phyloP scores from a whole-genome alignment of 208 protist genomes.

The Trypanosomatidae sp. region DNA sequence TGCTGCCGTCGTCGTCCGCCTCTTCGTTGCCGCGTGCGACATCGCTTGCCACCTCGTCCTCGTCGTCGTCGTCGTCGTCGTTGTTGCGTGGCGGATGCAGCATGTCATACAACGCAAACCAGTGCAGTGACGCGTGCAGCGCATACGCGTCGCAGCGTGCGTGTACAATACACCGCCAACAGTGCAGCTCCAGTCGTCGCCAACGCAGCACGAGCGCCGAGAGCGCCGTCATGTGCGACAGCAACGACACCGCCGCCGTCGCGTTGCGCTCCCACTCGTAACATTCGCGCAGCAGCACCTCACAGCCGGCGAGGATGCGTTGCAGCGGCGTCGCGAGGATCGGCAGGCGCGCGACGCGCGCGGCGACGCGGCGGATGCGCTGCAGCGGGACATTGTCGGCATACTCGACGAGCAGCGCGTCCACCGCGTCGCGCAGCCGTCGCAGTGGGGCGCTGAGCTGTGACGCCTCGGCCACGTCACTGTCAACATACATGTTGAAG shows the following conservation, averaged over 20 bases:
- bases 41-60: constrained; percentile 4
- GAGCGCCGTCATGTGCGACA: constrained; percentile 78
- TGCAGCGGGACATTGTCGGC: constrained; percentile 88
- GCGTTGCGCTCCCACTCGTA: constrained; percentile 96
- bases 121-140: constrained; percentile 38
- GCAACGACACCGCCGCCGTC: constrained; percentile 78
- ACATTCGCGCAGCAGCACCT: constrained; percentile 90
- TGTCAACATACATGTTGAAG: constrained; percentile 89
- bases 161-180: constrained; percentile 87
- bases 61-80: constrained; percentile 2
- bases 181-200: constrained; percentile 94
- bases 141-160: constrained; percentile 68
- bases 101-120: constrained; percentile 56
- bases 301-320: constrained; percentile 90
- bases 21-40: background rate
- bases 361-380: constrained; percentile 59
- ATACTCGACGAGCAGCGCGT: constrained; percentile 64
- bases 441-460: constrained; percentile 51
- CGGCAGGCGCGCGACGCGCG: constrained; percentile 80
- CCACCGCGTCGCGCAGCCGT: constrained; percentile 37
- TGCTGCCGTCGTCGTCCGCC: background rate
- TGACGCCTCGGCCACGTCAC: constrained; percentile 67
- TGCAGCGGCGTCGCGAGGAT: constrained; percentile 82
- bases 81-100: background rate
- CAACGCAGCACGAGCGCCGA: constrained; percentile 92